Evolutionary conservation across 352 stramenopile genomes (phyloP).

Genomic region (Phytophthora colocasiae): DNA sequence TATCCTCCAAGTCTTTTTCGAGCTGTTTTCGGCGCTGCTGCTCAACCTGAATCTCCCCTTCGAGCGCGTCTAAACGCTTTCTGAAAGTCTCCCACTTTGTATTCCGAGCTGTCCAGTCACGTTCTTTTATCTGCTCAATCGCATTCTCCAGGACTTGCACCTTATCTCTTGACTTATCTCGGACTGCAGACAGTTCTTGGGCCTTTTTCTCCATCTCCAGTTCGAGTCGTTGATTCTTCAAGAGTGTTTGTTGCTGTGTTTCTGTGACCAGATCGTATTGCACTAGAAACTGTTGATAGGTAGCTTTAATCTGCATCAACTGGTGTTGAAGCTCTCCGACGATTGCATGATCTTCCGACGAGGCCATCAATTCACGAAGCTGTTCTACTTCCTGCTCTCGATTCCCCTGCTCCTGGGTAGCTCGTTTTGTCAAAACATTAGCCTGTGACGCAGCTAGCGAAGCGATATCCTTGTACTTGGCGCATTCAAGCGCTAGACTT

Average conservation of each 20-base stretch:
- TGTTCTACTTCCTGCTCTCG: slow-evolving; percentile 69
- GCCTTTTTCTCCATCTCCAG: slow-evolving; percentile 56
- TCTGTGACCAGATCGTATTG: slow-evolving; percentile 70
- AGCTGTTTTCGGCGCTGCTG: slow-evolving; percentile 61
- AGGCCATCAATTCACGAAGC: slow-evolving; percentile 71
- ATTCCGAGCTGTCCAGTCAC: slow-evolving; percentile 66
- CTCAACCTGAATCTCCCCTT: slow-evolving; percentile 66
- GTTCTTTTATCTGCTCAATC: slow-evolving; percentile 60
- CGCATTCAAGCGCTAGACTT: slow-evolving; percentile 62
- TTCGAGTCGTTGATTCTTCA: slow-evolving; percentile 73
- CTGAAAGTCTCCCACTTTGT: slow-evolving; percentile 76
- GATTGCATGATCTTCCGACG: slow-evolving; percentile 90
- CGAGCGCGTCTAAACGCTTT: slow-evolving; percentile 69
- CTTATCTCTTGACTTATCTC: slow-evolving; percentile 45
- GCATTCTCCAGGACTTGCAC: slow-evolving; percentile 55
- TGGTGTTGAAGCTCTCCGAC: slow-evolving; percentile 92
- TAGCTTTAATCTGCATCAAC: slow-evolving; percentile 87
- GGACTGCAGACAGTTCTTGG: slow-evolving; percentile 38
- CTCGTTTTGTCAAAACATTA: slow-evolving; percentile 54
- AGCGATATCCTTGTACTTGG: slow-evolving; percentile 72
- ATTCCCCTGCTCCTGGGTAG: slow-evolving; percentile 50
- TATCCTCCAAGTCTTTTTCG: slow-evolving; percentile 71
- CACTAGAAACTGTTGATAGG: slow-evolving; percentile 81
- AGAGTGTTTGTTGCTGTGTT: slow-evolving; percentile 55
- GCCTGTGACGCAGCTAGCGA: slow-evolving; percentile 70